Percentiles rank a stretch among this genome's conserved stretches.
Conservation (phyloP, 2,329 filamentous ascomycete genomes). For the Penicillium vulpinum region DNA sequence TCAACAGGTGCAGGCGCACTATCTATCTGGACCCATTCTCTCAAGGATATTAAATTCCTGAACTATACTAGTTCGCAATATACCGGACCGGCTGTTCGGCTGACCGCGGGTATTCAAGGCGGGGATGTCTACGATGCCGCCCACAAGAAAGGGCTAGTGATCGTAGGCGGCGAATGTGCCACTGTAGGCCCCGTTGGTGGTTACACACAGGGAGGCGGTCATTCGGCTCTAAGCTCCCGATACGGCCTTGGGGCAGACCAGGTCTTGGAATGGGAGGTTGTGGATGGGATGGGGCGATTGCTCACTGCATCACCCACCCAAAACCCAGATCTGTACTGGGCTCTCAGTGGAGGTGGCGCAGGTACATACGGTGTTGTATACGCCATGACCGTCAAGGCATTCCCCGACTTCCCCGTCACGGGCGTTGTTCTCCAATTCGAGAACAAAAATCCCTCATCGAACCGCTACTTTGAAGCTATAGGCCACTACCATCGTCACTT, state of each 20-base stretch:
- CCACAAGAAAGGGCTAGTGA: not conserved
- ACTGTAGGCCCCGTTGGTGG: not conserved
- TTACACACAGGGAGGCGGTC: not conserved
- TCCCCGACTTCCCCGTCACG: slow-evolving; percentile 45
- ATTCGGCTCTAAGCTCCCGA: not conserved
- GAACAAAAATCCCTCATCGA: slow-evolving; percentile 33
- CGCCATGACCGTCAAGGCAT: slow-evolving; percentile 55
- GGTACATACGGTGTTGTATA: slow-evolving; percentile 59
- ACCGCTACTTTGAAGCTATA: slow-evolving; percentile 47
- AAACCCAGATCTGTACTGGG: slow-evolving; percentile 63
- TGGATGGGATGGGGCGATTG: slow-evolving; percentile 53
- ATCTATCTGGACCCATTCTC: not conserved
- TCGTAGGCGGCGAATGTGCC: not conserved
- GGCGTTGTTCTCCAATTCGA: slow-evolving; percentile 49
- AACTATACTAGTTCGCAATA: not conserved
- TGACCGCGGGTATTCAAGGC: not conserved
- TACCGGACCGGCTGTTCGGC: not conserved
- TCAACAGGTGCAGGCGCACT: not conserved
- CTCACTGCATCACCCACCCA: slow-evolving; percentile 49
- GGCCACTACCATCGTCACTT: slow-evolving; percentile 14
- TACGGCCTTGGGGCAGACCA: not conserved
- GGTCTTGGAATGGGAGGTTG: slow-evolving; percentile 49
- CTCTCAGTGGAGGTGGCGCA: slow-evolving; percentile 59
- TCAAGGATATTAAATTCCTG: not conserved
- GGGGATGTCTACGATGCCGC: not conserved